Conservation (phyloP, 768 basidiomycete species). For the Mycena galericulata region DNA sequence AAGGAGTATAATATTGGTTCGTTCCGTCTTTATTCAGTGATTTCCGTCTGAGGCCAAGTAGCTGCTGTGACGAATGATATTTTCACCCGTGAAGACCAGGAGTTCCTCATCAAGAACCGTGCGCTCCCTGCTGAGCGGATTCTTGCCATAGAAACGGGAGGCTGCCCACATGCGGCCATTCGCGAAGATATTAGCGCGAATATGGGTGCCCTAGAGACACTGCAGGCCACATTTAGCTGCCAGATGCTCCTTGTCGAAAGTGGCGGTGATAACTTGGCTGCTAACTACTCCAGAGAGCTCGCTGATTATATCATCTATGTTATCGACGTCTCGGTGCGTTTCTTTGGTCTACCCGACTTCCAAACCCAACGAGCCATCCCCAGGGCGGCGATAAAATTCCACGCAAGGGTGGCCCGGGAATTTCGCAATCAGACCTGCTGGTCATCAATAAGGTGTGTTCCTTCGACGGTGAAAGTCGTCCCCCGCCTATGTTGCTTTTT, state of each 20-base stretch:
- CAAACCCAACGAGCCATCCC: slow-evolving; percentile 8
- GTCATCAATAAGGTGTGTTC: slow-evolving; percentile 90
- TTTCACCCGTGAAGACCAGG: slow-evolving; percentile 97
- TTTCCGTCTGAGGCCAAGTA: slow-evolving; percentile 43
- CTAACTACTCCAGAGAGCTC: slow-evolving; percentile 95
- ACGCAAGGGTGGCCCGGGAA: slow-evolving; percentile 97
- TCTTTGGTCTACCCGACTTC: slow-evolving; percentile 7
- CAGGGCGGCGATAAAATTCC: slow-evolving; percentile 99
- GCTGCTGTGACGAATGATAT: slow-evolving; percentile 99
- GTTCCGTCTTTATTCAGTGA: slow-evolving; percentile 36
- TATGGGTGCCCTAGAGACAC: slow-evolving; percentile 92
- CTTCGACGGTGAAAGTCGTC: background rate
- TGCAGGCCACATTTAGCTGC: slow-evolving; percentile 91
- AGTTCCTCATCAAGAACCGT: slow-evolving; percentile 93
- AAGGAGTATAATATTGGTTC: slow-evolving; percentile 91
- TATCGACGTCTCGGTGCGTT: slow-evolving; percentile 82
- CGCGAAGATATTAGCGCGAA: slow-evolving; percentile 98
- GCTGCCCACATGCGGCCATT: slow-evolving; percentile 98
- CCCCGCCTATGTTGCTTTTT: slow-evolving; percentile 1
- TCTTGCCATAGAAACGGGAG: slow-evolving; percentile 96
- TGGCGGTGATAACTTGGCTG: slow-evolving; percentile 96
- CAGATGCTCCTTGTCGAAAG: slow-evolving; percentile 96
- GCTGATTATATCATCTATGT: slow-evolving; percentile 98
- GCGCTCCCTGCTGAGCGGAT: slow-evolving; percentile 90
- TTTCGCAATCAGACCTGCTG: slow-evolving; percentile 94